Conservation (phyloP, 2,329 filamentous ascomycete species). For the Cordyceps fumosorosea region DNA sequence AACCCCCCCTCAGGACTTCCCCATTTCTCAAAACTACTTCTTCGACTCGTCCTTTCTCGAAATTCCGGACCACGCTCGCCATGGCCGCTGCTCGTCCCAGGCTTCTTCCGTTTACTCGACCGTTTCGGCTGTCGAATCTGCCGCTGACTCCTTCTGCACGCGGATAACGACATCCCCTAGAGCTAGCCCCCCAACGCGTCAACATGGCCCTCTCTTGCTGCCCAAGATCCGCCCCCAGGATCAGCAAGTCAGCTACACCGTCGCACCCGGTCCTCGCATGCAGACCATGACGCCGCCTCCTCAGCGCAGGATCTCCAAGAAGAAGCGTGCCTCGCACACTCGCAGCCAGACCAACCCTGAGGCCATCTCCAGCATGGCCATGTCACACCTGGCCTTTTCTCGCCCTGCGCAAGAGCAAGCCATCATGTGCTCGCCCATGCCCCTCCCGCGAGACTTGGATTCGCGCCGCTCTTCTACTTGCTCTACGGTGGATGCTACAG, state of each 20-base stretch:
- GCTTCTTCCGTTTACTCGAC: slow-evolving; percentile 57
- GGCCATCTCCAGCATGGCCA: slow-evolving; percentile 36
- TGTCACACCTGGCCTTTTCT: slow-evolving; percentile 29
- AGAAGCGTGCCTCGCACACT: slow-evolving; percentile 38
- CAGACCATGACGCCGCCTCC: slow-evolving; percentile 10
- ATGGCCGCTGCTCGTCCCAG: slow-evolving; percentile 59
- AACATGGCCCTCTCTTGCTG: slow-evolving; percentile 72
- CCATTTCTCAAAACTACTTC: slow-evolving; percentile 31
- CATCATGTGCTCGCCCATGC: slow-evolving; percentile 62
- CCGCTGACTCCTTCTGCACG: slow-evolving; percentile 60
- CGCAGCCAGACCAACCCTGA: slow-evolving; percentile 59
- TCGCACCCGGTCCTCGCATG: slow-evolving; percentile 37
- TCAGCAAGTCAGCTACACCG: slow-evolving; percentile 56
- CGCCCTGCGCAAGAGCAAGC: slow-evolving; percentile 27
- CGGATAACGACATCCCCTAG: slow-evolving; percentile 59
- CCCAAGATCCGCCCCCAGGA: slow-evolving; percentile 85
- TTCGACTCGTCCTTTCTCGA: slow-evolving; percentile 51
- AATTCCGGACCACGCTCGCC: slow-evolving; percentile 46
- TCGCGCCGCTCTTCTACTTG: slow-evolving; percentile 58
- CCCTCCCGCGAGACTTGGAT: slow-evolving; percentile 38
- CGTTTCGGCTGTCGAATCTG: slow-evolving; percentile 51
- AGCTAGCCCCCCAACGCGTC: slow-evolving; percentile 63
- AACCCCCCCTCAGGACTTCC: slow-evolving; percentile 21
- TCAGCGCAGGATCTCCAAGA: slow-evolving; percentile 10
- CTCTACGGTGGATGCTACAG: slow-evolving; percentile 57